Evolutionary conservation across 2,329 filamentous ascomycete species (phyloP), one percentile per base, ranked within the genome.

Genomic region (Fusarium penzigii): DNA sequence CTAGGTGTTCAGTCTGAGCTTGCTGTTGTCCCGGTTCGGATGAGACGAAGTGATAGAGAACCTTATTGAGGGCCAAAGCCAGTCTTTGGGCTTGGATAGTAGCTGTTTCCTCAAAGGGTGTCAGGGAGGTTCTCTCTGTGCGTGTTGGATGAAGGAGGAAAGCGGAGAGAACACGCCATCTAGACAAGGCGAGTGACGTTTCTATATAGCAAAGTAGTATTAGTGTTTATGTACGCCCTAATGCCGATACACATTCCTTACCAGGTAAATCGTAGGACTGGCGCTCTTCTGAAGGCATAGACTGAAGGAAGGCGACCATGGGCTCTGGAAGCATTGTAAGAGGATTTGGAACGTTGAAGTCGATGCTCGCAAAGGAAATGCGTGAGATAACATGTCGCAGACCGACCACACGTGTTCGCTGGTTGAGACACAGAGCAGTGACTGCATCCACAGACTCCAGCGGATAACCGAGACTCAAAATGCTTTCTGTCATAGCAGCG

Each of bases 111-210:
- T n/a, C n/a, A n/a, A n/a, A n/a, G n/a, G n/a, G n/a, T n/a, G n/a
- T n/a, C n/a, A n/a, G n/a, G n/a, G n/a, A n/a, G n/a, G n/a, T n/a
- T n/a, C n/a, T n/a, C n/a, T n/a, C n/a, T n/a, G n/a, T n/a, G n/a
- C n/a, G n/a, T n/a, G 48, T 57, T 1, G 73, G 68, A 49, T 76
- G 72, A 13, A 78, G 70, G 11, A 78, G 64, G 51, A 75, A 75
- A 12, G 70, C 69, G 5, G 75, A 72, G 11, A 77, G 63, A n/a
- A 63, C 68, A 29, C 74, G 72, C 76, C 76, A 78, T 55, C 67
- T 66, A 13, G 68, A 70, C 6, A 75, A 56, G 3, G 74, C 75
- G 14, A 69, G 48, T 8, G 64, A 48, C 63, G 41, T 51, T 39
- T 49, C 59, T 63, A 17, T 5, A 11, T n/a, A n/a, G n/a, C n/a